Evolutionary conservation across 2,329 filamentous ascomycete genomes (phyloP), one percentile per base, ranked within the genome.

Genomic region (Fusarium duplospermum): DNA sequence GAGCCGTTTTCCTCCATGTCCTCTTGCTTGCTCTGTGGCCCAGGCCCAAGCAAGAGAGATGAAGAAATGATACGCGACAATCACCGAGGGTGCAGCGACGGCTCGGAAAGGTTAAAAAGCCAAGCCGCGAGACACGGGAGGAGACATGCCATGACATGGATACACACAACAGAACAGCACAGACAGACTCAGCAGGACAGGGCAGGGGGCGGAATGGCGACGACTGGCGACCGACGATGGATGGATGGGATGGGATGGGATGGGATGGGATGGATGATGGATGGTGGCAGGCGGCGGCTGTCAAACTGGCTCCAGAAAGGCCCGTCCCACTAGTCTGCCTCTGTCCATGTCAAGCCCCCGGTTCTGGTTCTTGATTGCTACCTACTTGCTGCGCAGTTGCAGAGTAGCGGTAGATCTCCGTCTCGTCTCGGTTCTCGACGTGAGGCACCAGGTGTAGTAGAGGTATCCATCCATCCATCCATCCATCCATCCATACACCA

Each of bases 241-340:
- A 33, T 33, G 31, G 29, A 31, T 31, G 29, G 31, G 31, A 33
- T 33, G 31, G 31, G 45, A 50, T 29, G 45, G 45, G 29, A 31
- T 31, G 29, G 31, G 31, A 33, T 33, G 31, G 31, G 45, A 50
- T 29, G 45, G 45, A 50, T 52, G 47, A 52, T 52, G 47, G 47
- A 76, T 76, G 66, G 75, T 74, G 76, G 76, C 76, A 75, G 47
- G 69, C 71, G 73, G 75, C 76, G 76, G 76, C 76, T 76, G 76
- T 77, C 73, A 78, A 78, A 77, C 71, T 75, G 66, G 70, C 76
- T 78, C 72, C 69, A 74, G 73, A 74, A 74, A 78, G 76, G 76
- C 61, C 76, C 76, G 76, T 76, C 75, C 76, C 76, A 78, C 76
- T 78, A 78, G 75, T 33, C 73, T 70, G 71, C 71, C 77, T 78